These are phyloP conservation scores for Zanthoxylum bungeanum DNA, from an alignment of 345 rosid species.

Conservation along the genomic window DNA sequence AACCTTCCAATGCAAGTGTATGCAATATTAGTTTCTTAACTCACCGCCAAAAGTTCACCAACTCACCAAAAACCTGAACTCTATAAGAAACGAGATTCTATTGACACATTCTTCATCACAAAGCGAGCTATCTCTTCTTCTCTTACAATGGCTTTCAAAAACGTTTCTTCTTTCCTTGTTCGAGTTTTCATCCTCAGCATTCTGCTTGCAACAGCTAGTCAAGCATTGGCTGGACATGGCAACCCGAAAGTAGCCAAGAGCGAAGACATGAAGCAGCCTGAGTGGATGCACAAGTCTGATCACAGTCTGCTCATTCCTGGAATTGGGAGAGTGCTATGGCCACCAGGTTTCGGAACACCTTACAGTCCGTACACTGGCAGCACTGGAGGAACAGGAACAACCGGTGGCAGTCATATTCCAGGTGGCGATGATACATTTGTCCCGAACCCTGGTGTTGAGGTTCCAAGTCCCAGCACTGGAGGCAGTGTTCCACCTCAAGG, in stretches of 20 bases:
- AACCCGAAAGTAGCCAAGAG: conserved; percentile 31
- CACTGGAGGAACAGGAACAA: conserved; percentile 23
- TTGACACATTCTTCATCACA: conserved; percentile 8
- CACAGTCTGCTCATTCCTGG: conserved; percentile 57
- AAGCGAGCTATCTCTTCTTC: neutral
- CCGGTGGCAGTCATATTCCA: conserved; percentile 32
- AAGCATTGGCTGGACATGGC: conserved; percentile 44
- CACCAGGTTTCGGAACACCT: conserved; percentile 39
- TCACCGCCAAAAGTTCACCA: conserved; percentile 32
- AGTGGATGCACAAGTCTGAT: conserved; percentile 37
- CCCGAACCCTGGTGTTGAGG: conserved; percentile 68
- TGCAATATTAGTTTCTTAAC: conserved; percentile 14
- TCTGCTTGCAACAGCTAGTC: conserved; percentile 31
- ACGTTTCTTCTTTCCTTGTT: conserved; percentile 19
- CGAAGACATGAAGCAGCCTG: conserved; percentile 56
- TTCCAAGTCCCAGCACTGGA: conserved; percentile 43
- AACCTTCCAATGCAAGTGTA: neutral
- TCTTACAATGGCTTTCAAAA: conserved; percentile 33
- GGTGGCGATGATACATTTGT: conserved; percentile 60
- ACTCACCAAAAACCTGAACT: conserved; percentile 13
- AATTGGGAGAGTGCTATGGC: conserved; percentile 54
- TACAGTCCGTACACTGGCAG: conserved; percentile 34
- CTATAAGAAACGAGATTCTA: conserved; percentile 18
- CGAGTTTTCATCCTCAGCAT: conserved; percentile 22
- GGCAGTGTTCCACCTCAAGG: conserved; percentile 31